Conservation (phyloP, 2,329 filamentous ascomycete species). For the Trichoderma atrobrunneum region DNA sequence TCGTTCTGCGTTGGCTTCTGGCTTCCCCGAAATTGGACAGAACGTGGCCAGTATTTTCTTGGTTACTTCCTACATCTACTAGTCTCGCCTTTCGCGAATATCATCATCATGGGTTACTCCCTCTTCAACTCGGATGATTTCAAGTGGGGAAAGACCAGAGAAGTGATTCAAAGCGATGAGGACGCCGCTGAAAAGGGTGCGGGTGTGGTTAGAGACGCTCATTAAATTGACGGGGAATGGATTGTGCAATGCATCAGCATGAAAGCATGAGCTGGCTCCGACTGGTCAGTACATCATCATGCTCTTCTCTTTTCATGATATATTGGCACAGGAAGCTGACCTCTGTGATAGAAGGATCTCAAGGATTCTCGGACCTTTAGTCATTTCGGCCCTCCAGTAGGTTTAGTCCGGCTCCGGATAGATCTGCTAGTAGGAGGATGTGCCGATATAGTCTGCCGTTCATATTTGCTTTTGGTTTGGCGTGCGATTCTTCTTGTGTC, state of each 20-base stretch:
- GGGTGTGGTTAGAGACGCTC: conserved; percentile 27
- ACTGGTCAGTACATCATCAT: neutral
- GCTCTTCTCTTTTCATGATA: neutral
- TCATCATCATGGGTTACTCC: conserved; percentile 42
- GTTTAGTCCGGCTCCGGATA: neutral
- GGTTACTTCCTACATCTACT: conserved; percentile 39
- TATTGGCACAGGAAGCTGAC: neutral
- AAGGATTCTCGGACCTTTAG: neutral
- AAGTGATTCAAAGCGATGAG: conserved; percentile 32
- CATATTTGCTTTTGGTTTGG: neutral
- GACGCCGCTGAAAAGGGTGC: conserved; percentile 30
- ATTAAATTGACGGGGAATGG: conserved; percentile 1
- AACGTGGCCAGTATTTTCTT: conserved; percentile 38
- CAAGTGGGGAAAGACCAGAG: conserved; percentile 46
- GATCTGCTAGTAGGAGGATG: neutral
- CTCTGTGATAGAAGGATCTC: neutral
- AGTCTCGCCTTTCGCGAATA: conserved; percentile 43
- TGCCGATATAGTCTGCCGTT: neutral
- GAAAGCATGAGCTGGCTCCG: neutral
- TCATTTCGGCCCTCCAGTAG: neutral
- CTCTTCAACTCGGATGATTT: conserved; percentile 44
- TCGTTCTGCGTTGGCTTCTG: conserved; percentile 43
- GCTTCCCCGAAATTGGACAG: conserved; percentile 39
- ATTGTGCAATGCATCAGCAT: neutral
- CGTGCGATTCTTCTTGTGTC: neutral